Percentiles rank a stretch among this genome's conserved stretches.
Evolutionary conservation across 2,329 filamentous ascomycete genomes (phyloP).

Genomic region (Chrysoporthe puriensis): DNA sequence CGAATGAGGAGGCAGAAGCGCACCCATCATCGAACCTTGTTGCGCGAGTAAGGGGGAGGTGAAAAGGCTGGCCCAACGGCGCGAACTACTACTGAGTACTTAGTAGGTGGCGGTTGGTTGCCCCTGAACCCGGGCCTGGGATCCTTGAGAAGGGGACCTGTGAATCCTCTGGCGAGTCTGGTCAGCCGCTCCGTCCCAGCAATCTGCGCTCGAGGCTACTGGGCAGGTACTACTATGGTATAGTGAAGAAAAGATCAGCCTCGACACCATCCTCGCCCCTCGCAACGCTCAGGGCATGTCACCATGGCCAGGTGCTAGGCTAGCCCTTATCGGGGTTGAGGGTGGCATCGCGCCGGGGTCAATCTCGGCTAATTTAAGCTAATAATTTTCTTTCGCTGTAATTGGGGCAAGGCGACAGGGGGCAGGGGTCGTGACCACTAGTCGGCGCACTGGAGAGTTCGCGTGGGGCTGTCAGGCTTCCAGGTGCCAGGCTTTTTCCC

Average conservation of each 20-base stretch:
- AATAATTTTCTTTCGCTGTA: conserved; percentile 6
- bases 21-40: not conserved
- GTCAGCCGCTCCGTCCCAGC: not conserved
- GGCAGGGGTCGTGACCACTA: not conserved
- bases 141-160: not conserved
- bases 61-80: not conserved
- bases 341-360: conserved; percentile 19
- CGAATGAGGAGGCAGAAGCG: conserved; percentile 5
- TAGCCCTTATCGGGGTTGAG: not conserved
- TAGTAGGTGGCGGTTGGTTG: not conserved
- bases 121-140: not conserved
- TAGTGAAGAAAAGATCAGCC: not conserved
- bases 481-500: not conserved
- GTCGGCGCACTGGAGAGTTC: not conserved
- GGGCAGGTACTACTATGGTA: not conserved
- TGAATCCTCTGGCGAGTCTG: not conserved
- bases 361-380: conserved; percentile 28
- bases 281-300: not conserved
- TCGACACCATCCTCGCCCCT: not conserved
- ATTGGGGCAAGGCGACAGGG: conserved; percentile 2
- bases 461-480: conserved; percentile 1
- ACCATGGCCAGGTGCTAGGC: not conserved
- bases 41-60: not conserved
- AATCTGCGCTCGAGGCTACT: not conserved
- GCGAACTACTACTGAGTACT: not conserved